These are phyloP conservation scores for Ochromonadaceae sp. DNA, from an alignment of 352 stramenopile genomes.

Conservation along the genomic window DNA sequence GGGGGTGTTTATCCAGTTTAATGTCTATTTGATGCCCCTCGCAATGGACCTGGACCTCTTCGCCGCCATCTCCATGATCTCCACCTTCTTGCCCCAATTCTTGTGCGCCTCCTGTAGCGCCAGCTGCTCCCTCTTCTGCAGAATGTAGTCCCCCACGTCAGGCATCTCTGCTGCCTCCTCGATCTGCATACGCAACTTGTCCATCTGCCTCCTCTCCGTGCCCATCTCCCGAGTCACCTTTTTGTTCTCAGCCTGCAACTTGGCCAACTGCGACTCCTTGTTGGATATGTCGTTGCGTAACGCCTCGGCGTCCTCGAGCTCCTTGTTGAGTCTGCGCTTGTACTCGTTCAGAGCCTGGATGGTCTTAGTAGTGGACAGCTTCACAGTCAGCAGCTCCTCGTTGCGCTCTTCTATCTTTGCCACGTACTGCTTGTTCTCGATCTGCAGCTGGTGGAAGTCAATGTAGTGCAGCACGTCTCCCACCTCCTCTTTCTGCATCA, in stretches of 20 bases:
- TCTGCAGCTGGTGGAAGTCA: slow-evolving; percentile 82
- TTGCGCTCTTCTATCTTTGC: slow-evolving; percentile 83
- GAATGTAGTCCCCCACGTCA: slow-evolving; percentile 71
- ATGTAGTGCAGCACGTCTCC: slow-evolving; percentile 85
- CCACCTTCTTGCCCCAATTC: slow-evolving; percentile 78
- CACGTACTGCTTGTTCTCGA: slow-evolving; percentile 90
- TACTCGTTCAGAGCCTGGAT: slow-evolving; percentile 71
- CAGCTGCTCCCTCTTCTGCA: slow-evolving; percentile 64
- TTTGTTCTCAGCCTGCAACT: slow-evolving; percentile 24
- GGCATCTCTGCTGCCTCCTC: slow-evolving; percentile 62
- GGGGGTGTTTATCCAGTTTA: too few species aligned
- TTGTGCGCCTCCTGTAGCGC: slow-evolving; percentile 60
- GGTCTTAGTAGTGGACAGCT: slow-evolving; percentile 65
- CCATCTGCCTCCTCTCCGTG: slow-evolving; percentile 17
- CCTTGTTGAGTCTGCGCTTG: slow-evolving; percentile 63
- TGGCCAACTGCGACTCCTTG: neutral
- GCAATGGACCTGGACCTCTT: slow-evolving; percentile 37
- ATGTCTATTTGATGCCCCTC: too few species aligned
- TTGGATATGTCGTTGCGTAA: neutral
- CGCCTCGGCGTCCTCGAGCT: slow-evolving; percentile 45
- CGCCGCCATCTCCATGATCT: slow-evolving; percentile 64
- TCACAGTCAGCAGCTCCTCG: slow-evolving; percentile 72
- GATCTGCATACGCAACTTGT: slow-evolving; percentile 23
- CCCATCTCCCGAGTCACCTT: slow-evolving; percentile 22
- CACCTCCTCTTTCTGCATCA: slow-evolving; percentile 84